These are phyloP conservation scores for Phytophthora pistaciae DNA, from an alignment of 352 stramenopile genomes.

Conservation along the genomic window DNA sequence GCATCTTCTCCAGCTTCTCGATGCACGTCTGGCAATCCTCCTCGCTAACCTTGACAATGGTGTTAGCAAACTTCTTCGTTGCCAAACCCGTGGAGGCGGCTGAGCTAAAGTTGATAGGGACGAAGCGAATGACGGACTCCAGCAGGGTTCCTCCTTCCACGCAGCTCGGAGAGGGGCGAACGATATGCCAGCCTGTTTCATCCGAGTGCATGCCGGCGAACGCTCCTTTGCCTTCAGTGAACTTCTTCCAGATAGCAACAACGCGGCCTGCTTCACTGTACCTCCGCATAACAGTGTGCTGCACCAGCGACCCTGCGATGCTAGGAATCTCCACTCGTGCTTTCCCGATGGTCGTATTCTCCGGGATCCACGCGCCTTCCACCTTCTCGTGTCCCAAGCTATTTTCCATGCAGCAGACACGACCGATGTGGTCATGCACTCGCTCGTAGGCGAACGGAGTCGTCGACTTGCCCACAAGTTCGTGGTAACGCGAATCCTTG, in stretches of 20 bases:
- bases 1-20: slow-evolving; percentile 21
- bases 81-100: background rate
- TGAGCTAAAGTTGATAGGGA: slow-evolving; percentile 33
- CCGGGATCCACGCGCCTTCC: slow-evolving; percentile 22
- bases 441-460: slow-evolving; percentile 32
- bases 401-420: slow-evolving; percentile 19
- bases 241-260: slow-evolving; percentile 61
- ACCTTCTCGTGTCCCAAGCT: slow-evolving; percentile 14
- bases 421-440: slow-evolving; percentile 1
- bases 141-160: slow-evolving; percentile 12
- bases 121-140: slow-evolving; percentile 26
- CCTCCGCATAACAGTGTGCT: slow-evolving; percentile 39
- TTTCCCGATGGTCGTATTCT: slow-evolving; percentile 41
- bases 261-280: slow-evolving; percentile 56
- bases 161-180: slow-evolving; percentile 24
- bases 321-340: slow-evolving; percentile 1
- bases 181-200: slow-evolving; percentile 61
- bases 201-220: slow-evolving; percentile 61
- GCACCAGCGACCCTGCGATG: slow-evolving; percentile 1
- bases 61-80: slow-evolving; percentile 27
- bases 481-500: slow-evolving; percentile 18
- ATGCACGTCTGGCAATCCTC: slow-evolving; percentile 20
- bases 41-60: slow-evolving; percentile 23
- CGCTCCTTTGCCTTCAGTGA: slow-evolving; percentile 43
- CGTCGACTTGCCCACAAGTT: slow-evolving; percentile 21